Conservation (phyloP, 2,329 filamentous ascomycete species). For the Apiospora malaysiana region DNA sequence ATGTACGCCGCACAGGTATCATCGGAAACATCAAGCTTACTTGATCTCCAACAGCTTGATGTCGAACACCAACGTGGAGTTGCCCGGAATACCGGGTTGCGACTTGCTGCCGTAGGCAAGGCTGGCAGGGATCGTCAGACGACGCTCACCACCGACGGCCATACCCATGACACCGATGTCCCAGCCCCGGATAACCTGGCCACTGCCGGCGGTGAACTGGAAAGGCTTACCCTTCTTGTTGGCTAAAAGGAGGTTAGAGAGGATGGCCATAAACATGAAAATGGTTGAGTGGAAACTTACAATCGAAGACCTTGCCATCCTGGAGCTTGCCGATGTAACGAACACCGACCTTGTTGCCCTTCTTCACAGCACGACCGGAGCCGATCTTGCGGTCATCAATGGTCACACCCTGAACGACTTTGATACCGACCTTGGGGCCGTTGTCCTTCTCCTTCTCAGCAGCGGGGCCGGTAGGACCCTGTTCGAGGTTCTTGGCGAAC, state of each 20-base stretch:
- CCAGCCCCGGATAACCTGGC: constrained; percentile 99
- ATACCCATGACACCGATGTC: constrained; percentile 94
- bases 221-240: constrained; percentile 99
- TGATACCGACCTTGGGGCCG: constrained; percentile 69
- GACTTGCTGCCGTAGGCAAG: constrained; percentile 89
- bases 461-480: constrained; percentile 83
- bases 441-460: constrained; percentile 53
- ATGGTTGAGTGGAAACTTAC: constrained; percentile 63
- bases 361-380: constrained; percentile 83
- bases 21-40: constrained; percentile 51
- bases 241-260: constrained; percentile 56
- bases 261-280: neutral
- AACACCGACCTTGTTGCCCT: constrained; percentile 88
- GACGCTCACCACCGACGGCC: constrained; percentile 90
- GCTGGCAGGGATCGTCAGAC: constrained; percentile 85
- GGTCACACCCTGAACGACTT: constrained; percentile 85
- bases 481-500: constrained; percentile 98
- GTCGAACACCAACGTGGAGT: constrained; percentile 93
- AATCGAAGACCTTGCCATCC: constrained; percentile 94
- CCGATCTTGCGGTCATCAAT: constrained; percentile 96
- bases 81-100: constrained; percentile 84
- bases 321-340: constrained; percentile 97
- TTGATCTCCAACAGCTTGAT: constrained; percentile 85
- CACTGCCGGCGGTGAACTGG: constrained; percentile 90
- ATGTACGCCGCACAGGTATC: constrained; percentile 15